Conservation (phyloP, 352 stramenopile genomes). For the Pythium phragmitis region DNA sequence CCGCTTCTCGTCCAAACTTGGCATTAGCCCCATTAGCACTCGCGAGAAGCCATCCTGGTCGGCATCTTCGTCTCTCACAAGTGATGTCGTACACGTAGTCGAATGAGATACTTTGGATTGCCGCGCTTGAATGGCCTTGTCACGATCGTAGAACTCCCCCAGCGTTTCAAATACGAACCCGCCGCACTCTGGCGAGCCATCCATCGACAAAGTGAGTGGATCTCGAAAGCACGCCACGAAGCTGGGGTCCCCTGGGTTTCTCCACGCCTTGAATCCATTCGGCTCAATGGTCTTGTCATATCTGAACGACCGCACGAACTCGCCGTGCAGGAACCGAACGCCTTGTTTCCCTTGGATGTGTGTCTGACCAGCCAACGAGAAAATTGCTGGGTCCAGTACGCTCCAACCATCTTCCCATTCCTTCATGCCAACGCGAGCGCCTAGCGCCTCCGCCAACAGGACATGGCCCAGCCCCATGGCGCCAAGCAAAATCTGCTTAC, state of each 20-base stretch:
- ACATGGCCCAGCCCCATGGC: slow-evolving; percentile 39
- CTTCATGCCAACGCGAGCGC: slow-evolving; percentile 20
- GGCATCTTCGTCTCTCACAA: slow-evolving; percentile 8
- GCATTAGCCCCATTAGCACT: slow-evolving; percentile 3
- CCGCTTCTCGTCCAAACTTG: slow-evolving; percentile 25
- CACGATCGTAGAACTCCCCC: slow-evolving; percentile 27
- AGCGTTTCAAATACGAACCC: slow-evolving; percentile 30
- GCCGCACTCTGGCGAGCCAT: slow-evolving; percentile 26
- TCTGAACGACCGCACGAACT: slow-evolving; percentile 24
- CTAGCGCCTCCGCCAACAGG: slow-evolving; percentile 26
- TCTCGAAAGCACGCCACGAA: slow-evolving; percentile 27
- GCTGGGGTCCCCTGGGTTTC: slow-evolving; percentile 15
- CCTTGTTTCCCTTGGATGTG: slow-evolving; percentile 10
- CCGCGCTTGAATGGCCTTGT: slow-evolving; percentile 5
- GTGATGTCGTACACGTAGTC: background rate
- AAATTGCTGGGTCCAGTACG: slow-evolving; percentile 22
- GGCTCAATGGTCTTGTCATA: background rate
- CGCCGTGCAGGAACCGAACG: slow-evolving; percentile 26
- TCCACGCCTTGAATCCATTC: slow-evolving; percentile 16
- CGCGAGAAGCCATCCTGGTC: slow-evolving; percentile 13
- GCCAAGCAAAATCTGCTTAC: slow-evolving; percentile 25
- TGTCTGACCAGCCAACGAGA: background rate
- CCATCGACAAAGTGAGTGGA: slow-evolving; percentile 25
- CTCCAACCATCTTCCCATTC: slow-evolving; percentile 32
- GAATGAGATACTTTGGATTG: background rate